These are phyloP conservation scores for Xylaria flabelliformis DNA, from an alignment of 495 filamentous ascomycete genomes.

Conservation along the genomic window DNA sequence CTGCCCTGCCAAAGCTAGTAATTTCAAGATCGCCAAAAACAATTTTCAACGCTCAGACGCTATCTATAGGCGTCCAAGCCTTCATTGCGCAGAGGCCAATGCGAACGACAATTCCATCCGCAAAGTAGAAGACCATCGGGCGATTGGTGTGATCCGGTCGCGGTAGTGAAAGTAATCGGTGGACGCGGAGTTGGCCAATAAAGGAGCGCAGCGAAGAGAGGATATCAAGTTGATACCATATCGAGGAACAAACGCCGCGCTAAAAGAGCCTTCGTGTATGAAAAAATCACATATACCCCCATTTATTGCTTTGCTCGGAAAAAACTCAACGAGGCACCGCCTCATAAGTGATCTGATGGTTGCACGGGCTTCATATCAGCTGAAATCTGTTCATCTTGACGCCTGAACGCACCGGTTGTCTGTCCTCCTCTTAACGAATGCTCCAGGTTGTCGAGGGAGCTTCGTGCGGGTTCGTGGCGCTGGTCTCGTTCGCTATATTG, in stretches of 20 bases:
- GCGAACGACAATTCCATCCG: too few species aligned
- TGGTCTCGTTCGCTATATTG: constrained; percentile 1
- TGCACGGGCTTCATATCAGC: constrained; percentile 41
- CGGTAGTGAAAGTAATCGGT: not conserved
- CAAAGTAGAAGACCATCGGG: not conserved
- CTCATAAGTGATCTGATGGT: constrained; percentile 35
- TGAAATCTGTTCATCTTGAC: constrained; percentile 31
- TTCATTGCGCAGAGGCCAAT: not conserved
- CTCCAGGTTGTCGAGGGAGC: constrained; percentile 34
- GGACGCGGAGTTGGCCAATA: not conserved
- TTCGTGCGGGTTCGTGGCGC: constrained; percentile 14
- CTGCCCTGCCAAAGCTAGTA: not conserved
- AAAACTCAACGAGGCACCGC: not conserved
- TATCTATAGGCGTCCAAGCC: not conserved
- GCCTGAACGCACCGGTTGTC: constrained; percentile 35
- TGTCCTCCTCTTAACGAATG: constrained; percentile 31
- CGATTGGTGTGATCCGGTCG: not conserved
- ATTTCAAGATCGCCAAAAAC: not conserved
- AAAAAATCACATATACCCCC: constrained; percentile 3
- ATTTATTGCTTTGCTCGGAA: too few species aligned
- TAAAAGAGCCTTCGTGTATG: constrained; percentile 15
- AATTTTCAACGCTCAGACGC: not conserved
- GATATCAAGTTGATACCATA: constrained; percentile 7
- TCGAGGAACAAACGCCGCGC: constrained; percentile 27
- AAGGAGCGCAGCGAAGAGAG: not conserved